Evolutionary conservation across 2,329 filamentous ascomycete species (phyloP), one percentile per base, ranked within the genome.

Genomic region (Ophiostoma tasmaniense): DNA sequence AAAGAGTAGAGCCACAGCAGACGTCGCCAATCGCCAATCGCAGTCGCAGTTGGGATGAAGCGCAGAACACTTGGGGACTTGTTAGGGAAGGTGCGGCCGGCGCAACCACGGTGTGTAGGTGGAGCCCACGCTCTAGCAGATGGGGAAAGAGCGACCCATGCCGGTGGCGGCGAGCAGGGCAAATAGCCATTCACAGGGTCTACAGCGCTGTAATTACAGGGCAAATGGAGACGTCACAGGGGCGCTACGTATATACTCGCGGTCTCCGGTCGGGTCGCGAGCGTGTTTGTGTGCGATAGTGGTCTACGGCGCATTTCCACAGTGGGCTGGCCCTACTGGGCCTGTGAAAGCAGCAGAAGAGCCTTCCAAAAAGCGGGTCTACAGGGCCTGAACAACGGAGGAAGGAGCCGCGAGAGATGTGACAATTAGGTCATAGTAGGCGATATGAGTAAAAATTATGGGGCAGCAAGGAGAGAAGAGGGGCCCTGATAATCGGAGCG

Each of bases 41-140:
- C 42, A 42, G 39, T 42, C 39, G 39, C 42, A 61, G 25, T 25
- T 61, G 25, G 50, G 50, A 61, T 61, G 55, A 61, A 30, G 55
- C 25, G 55, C 55, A 30, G 55, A 13, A 22, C 30, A 14, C 55
- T 33, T 33, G 8, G 33, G 33, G 33, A 33, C 33, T 33, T 61
- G 13, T n/a, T 35, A 62, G 59, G 59, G 61, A 64, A 64, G 61
- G 61, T 37, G 61, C 33, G 61, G 33, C 61, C 61, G 61, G 61
- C 61, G 61, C 61, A 64, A 64, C 61, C 61, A 37, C 61, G 61
- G 61, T 37, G 17, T 64, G 30, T 64, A 64, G 61, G 61, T 64
- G 61, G 61, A 22, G 61, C 33, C 37, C 50, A 55, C n/a, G 13
- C 30, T 33, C 59, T 35, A 35, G 59, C 28, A 30, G 5, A 55